These are phyloP conservation scores for Cupressus sempervirens DNA, from an alignment of 75 land plant species.

Conservation along the genomic window DNA sequence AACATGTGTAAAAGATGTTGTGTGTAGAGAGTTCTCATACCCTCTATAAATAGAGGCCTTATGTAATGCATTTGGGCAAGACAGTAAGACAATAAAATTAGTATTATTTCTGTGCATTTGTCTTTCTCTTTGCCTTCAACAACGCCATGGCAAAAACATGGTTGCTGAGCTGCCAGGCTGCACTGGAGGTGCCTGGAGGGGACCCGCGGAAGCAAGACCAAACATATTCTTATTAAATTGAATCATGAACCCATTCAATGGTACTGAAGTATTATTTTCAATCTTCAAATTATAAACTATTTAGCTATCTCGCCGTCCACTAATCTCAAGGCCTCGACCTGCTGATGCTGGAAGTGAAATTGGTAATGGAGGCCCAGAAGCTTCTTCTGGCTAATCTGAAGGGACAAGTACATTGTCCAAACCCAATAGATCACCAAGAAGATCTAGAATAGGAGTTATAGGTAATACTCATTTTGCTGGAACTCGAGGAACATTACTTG, in stretches of 20 bases:
- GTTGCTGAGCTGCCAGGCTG: slow-evolving; percentile 75
- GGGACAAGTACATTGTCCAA: slow-evolving; percentile 87
- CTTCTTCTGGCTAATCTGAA: slow-evolving; percentile 58
- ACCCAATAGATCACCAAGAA: slow-evolving; percentile 96
- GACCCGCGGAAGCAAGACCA: slow-evolving; percentile 92
- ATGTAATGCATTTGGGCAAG: too few relatives aligned
- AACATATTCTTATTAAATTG: slow-evolving; percentile 96
- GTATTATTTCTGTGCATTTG: too few relatives aligned
- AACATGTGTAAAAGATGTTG: too few relatives aligned
- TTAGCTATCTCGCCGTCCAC: too few relatives aligned
- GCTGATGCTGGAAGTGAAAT: slow-evolving; percentile 77
- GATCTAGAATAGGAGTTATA: slow-evolving; percentile 54
- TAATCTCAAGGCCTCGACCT: slow-evolving; percentile 94
- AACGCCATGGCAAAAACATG: slow-evolving; percentile 86
- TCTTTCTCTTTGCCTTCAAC: too few relatives aligned
- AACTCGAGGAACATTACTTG: slow-evolving; percentile 29
- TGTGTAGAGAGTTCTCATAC: too few relatives aligned
- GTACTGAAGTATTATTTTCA: too few relatives aligned
- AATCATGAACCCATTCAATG: too few relatives aligned
- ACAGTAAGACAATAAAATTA: too few relatives aligned
- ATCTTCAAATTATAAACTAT: too few relatives aligned
- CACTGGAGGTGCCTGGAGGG: slow-evolving; percentile 79
- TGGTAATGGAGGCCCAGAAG: slow-evolving; percentile 84
- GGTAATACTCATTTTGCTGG: slow-evolving; percentile 36
- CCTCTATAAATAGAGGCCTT: too few relatives aligned